Evolutionary conservation across 768 basidiomycete genomes (phyloP).

Genomic region (Rhizopogon vesiculosus): DNA sequence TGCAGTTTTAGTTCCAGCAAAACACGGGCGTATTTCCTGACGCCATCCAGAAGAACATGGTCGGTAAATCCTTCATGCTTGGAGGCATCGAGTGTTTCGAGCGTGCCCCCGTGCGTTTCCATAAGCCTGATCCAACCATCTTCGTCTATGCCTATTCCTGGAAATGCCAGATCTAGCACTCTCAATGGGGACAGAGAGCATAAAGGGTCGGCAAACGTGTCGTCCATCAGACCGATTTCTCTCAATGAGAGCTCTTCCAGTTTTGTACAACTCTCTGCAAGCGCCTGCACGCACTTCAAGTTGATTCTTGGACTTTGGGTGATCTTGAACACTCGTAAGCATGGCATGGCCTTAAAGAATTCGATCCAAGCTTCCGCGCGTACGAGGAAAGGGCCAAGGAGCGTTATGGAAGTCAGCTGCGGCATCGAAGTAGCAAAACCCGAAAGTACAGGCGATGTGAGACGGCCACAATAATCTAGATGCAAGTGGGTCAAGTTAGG

Average conservation of each 20-base stretch:
- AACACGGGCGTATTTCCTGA: slow-evolving; percentile 42
- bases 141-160: slow-evolving; percentile 50
- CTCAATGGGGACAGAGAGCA: slow-evolving; percentile 34
- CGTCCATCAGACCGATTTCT: slow-evolving; percentile 69
- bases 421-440: slow-evolving; percentile 62
- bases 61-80: slow-evolving; percentile 63
- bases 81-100: slow-evolving; percentile 68
- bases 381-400: slow-evolving; percentile 87
- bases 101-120: slow-evolving; percentile 41
- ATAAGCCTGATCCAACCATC: slow-evolving; percentile 55
- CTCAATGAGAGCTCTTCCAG: slow-evolving; percentile 73
- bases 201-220: slow-evolving; percentile 58
- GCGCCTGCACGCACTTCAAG: slow-evolving; percentile 52
- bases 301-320: slow-evolving; percentile 87
- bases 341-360: slow-evolving; percentile 64
- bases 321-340: slow-evolving; percentile 71
- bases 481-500: slow-evolving; percentile 76
- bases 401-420: slow-evolving; percentile 63
- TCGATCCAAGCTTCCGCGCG: slow-evolving; percentile 64
- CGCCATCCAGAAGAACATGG: slow-evolving; percentile 51
- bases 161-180: slow-evolving; percentile 67
- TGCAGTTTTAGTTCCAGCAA: slow-evolving; percentile 54
- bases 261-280: slow-evolving; percentile 45
- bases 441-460: slow-evolving; percentile 57
- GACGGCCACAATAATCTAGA: slow-evolving; percentile 83